Conservation (phyloP, 768 basidiomycete species). For the Leccinum fibrillosum region DNA sequence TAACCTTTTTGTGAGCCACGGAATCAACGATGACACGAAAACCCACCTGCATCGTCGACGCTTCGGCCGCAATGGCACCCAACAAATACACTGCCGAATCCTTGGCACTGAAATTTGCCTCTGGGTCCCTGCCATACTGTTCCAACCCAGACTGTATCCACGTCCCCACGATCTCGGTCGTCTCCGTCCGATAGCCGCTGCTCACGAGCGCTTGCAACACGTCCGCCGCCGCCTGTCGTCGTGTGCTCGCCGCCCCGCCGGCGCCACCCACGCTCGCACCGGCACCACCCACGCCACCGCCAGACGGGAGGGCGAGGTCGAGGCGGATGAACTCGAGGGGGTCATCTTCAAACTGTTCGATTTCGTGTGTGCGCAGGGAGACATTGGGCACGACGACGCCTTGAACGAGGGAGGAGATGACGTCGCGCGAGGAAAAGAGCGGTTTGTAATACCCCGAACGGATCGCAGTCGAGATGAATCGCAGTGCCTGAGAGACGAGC, state of each 20-base stretch:
- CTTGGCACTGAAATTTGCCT: slow-evolving; percentile 82
- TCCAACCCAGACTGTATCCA: slow-evolving; percentile 78
- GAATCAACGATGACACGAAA: not conserved
- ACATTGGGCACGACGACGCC: slow-evolving; percentile 96
- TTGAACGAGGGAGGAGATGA: slow-evolving; percentile 78
- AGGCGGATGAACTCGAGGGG: slow-evolving; percentile 92
- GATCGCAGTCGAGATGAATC: slow-evolving; percentile 90
- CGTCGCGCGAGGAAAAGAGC: slow-evolving; percentile 79
- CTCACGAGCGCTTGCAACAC: slow-evolving; percentile 89
- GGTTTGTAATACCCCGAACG: slow-evolving; percentile 79
- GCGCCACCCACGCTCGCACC: slow-evolving; percentile 35
- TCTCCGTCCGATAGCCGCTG: slow-evolving; percentile 74
- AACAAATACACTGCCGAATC: slow-evolving; percentile 91
- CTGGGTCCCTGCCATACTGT: slow-evolving; percentile 61
- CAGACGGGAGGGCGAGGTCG: slow-evolving; percentile 68
- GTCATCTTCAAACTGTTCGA: slow-evolving; percentile 96
- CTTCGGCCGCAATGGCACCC: slow-evolving; percentile 89
- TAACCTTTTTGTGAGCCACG: slow-evolving; percentile 24
- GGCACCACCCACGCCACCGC: slow-evolving; percentile 33
- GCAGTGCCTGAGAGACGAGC: slow-evolving; percentile 88
- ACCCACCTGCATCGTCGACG: slow-evolving; percentile 77
- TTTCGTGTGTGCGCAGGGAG: slow-evolving; percentile 78
- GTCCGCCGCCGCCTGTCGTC: slow-evolving; percentile 91
- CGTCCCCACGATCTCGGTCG: slow-evolving; percentile 83
- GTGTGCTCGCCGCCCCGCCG: slow-evolving; percentile 72